These are phyloP conservation scores for Cordyceps pruinosa DNA, from an alignment of 2,329 filamentous ascomycete genomes.

Conservation along the genomic window DNA sequence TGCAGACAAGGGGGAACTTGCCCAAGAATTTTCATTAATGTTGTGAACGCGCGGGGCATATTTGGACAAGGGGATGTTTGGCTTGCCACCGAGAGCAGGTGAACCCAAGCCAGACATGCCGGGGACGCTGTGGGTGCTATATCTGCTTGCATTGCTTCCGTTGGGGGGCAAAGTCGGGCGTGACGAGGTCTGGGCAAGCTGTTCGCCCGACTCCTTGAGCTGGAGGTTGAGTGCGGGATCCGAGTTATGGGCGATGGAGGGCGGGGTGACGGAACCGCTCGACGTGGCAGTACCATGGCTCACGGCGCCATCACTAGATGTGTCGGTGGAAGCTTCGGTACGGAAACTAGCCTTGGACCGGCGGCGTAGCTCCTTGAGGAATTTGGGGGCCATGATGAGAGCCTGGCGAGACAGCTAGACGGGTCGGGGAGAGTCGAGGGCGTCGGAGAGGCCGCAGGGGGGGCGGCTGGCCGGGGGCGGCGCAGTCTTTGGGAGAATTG, in stretches of 20 bases:
- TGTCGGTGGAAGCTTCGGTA: slow-evolving; percentile 55
- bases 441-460: not conserved
- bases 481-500: not conserved
- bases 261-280: slow-evolving; percentile 67
- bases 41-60: slow-evolving; percentile 78
- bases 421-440: not conserved
- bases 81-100: slow-evolving; percentile 47
- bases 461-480: not conserved
- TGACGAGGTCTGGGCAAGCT: slow-evolving; percentile 21
- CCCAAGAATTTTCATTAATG: slow-evolving; percentile 76
- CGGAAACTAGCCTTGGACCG: slow-evolving; percentile 70
- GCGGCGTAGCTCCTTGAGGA: slow-evolving; percentile 67
- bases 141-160: slow-evolving; percentile 43
- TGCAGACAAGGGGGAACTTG: slow-evolving; percentile 37
- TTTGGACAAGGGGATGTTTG: slow-evolving; percentile 59
- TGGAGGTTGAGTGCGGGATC: slow-evolving; percentile 59
- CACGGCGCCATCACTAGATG: slow-evolving; percentile 51
- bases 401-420: not conserved
- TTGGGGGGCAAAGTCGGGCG: slow-evolving; percentile 31
- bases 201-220: slow-evolving; percentile 37
- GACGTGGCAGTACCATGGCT: slow-evolving; percentile 55
- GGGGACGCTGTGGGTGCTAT: slow-evolving; percentile 45
- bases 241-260: slow-evolving; percentile 61
- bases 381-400: slow-evolving; percentile 50
- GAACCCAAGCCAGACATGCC: slow-evolving; percentile 57